Evolutionary conservation across 768 basidiomycete genomes (phyloP), one percentile per base, ranked within the genome.

Genomic region (Lanmaoa pseudosensibilis): DNA sequence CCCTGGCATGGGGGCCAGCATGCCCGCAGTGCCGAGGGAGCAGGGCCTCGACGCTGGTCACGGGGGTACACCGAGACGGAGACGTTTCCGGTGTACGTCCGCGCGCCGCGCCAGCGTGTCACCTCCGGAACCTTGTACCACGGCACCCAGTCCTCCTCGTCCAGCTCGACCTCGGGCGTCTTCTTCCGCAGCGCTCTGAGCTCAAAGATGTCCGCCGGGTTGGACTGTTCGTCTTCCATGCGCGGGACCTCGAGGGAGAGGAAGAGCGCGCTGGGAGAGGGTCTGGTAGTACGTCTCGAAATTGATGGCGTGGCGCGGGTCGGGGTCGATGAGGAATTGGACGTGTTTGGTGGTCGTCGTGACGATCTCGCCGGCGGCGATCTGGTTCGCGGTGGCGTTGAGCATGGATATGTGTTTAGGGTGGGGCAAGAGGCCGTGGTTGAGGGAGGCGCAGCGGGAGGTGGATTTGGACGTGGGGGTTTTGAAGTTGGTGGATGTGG

Each of bases 381-480:
- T 54, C n/a, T 54, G 19, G n/a, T 54, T 38, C 10, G 52, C 15
- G 19, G 52, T 50, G 18, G 54, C 39, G 16, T 50, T 55, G 11
- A 32, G 47, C 46, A 36, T 55, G 27, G 19, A 13, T 3, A 23
- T 8, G 3, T 16, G 44, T 39, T 32, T 37, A 0, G 12, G n/a
- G 3, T 2, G 4, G 25, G 25, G 12, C 2, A 10, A 10, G 23
- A 9, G 40, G 41, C 16, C 33, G 11, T n/a, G 11, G n/a, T 7
- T 11, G 38, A 19, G 5, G 25, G 21, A 5, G 18, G 18, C 1
- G 36, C 36, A 53, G 6, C 25, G 34, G n/a, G 45, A 10, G 41
- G 36, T 38, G 37, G 37, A 8, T 2, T 11, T 19, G 25, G 34
- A 45, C 12, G 5, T 32, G 15, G 19, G n/a, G 9, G 2, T 3